Evolutionary conservation across 1,139 yeast genomes (phyloP), one percentile per base, ranked within the genome.

Genomic region (Magnusiomyces sp.): DNA sequence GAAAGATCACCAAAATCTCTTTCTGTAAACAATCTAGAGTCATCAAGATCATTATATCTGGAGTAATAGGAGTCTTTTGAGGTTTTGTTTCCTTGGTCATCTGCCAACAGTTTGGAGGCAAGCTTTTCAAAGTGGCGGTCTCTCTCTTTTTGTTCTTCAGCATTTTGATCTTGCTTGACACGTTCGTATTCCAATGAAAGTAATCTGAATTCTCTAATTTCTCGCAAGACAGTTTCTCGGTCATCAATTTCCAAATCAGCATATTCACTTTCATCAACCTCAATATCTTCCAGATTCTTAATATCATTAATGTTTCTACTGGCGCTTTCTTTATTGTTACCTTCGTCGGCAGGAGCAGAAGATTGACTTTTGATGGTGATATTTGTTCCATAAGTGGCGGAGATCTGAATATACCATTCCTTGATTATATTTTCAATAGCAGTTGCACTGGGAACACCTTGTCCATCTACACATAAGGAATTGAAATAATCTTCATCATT

Each of bases 201-300:
- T 36, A 64, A 58, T 50, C 71, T 50, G 53, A 67, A 67, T 39
- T 59, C 55, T 20, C 59, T 58, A 43, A 67, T 66, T 42, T 50
- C 53, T 5, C 45, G 47, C 7, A 50, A 17, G 16, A 50, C 47
- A 4, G 44, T 48, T 5, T 50, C 53, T 20, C 41, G 32, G 10
- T 48, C 49, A 17, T 50, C 53, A 17, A 46, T 45, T 14, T 42
- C 48, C 17, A 50, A 36, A 32, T 50, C 53, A 16, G 38, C 32
- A 43, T 48, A 50, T 11, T 50, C 53, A 10, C 43, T 43, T 40
- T 67, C 71, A 34, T 56, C 53, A 37, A 59, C 56, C 27, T 65
- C 55, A 19, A 55, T 53, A 5, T 57, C 64, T 4, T 63, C 55
- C 37, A 64, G 66, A 2, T 34, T 45, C 2, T 39, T 50, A 13